Evolutionary conservation across 2,329 filamentous ascomycete species (phyloP), one percentile per base, ranked within the genome.

Genomic region (Fusarium sp.): DNA sequence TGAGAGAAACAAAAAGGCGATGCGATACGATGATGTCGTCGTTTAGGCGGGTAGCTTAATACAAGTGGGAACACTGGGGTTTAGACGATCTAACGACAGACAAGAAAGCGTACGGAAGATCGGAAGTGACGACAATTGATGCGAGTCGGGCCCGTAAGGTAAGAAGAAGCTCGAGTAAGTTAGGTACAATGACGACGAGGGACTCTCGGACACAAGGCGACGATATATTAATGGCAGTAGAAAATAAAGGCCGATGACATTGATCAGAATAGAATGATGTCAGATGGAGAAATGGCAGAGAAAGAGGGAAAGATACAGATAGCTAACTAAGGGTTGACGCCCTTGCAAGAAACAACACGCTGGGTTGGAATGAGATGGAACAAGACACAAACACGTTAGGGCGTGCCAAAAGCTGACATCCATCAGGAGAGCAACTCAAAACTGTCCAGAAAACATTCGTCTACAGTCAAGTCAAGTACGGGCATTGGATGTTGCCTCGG

Each of bases 21-120:
- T 51, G 30, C 59, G 55, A 71, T 58, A 49, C 46, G 47, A 69
- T 69, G 64, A 68, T 62, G 67, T 59, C 62, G 67, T 58, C 51
- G 15, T 41, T 29, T 43, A 47, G 38, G 46, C 22, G 25, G 29
- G 48, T 38, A 38, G 24, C 41, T 48, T 45, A 20, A 40, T 54
- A 38, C 43, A 61, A 43, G 48, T 53, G 67, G 38, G 40, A 63
- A 40, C 32, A 48, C 54, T 40, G 24, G 16, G 25, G 48, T 34
- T 10, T 46, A n/a, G 44, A 38, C 25, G 13, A 18, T 38, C 30
- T 51, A 38, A 46, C 11, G 30, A 29, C 30, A 49, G 40, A 44
- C 22, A 38, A 25, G 30, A 25, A 32, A 25, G 30, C 22, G 29
- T 51, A 38, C 48, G 22, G 32, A 47, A 30, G 30, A 25, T 43